phyloP scores from a whole-genome alignment of 805 yeast species.

The Suhomyces emberorum region DNA sequence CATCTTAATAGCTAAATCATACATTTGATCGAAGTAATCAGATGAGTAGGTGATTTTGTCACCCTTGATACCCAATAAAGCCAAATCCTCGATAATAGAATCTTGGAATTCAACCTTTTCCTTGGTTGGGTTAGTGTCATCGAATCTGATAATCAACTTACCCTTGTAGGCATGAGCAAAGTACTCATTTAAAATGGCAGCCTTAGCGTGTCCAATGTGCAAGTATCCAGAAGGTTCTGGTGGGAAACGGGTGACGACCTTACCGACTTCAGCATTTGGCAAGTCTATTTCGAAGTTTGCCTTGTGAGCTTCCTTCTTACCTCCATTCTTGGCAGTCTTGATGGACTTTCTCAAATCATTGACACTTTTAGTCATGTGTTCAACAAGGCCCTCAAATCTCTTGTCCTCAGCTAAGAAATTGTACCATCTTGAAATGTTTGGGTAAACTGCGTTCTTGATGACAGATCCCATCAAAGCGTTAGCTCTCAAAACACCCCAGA shows the following conservation, averaged over 20 bases:
- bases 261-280: slow-evolving; percentile 86
- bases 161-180: slow-evolving; percentile 96
- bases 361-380: slow-evolving; percentile 61
- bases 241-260: slow-evolving; percentile 98
- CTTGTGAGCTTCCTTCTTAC: slow-evolving; percentile 80
- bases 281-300: slow-evolving; percentile 94
- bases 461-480: slow-evolving; percentile 91
- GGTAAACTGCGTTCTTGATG: slow-evolving; percentile 77
- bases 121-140: slow-evolving; percentile 96
- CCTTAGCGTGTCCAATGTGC: slow-evolving; percentile 99
- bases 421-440: slow-evolving; percentile 94
- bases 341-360: slow-evolving; percentile 71
- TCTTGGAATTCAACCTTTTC: slow-evolving; percentile 95
- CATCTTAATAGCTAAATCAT: slow-evolving; percentile 76
- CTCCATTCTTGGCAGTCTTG: slow-evolving; percentile 36
- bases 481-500: slow-evolving; percentile 93
- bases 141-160: slow-evolving; percentile 93
- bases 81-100: slow-evolving; percentile 88
- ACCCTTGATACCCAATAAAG: slow-evolving; percentile 88
- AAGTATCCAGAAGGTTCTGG: slow-evolving; percentile 99
- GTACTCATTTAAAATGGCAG: slow-evolving; percentile 94
- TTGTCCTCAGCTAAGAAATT: slow-evolving; percentile 64
- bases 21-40: slow-evolving; percentile 90
- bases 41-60: slow-evolving; percentile 87
- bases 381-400: slow-evolving; percentile 68